Base-by-base conservation (phyloP, 164 flowering plant genomes). In the Umbellularia californica region DNA sequence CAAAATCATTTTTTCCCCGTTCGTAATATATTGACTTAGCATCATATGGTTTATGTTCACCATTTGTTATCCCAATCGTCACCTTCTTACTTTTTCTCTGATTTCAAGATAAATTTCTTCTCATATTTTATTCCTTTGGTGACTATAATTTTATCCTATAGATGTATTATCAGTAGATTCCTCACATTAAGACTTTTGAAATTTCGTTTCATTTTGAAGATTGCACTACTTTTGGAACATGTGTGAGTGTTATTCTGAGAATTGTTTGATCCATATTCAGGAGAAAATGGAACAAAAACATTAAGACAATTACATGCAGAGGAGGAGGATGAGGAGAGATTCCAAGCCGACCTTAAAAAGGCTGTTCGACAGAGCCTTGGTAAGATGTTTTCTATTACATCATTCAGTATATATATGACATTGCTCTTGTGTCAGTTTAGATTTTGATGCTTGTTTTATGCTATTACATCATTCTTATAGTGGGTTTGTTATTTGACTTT, bases 311-410 rank as follows among this genome's bases (percentile, higher is more conserved):
- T 84, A 70, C 90, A 82, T 73, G 89, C 82, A 7, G 97, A 92
- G 78, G 92, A 92, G 74, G 97, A 88, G 58, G 94, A 95, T 73
- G 98, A 95, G 76, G 93, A 95, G 83, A 90, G 95, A 74, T 95
- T 92, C 79, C 96, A 92, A 85, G 94, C 99, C 74, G 99, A 95
- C 79, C 90, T 95, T 65, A 79, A 89, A 83, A 85, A 80, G 79
- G 99, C 99, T 77, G 94, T 93, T 17, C 90, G 80, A 41, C 94
- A 92, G 81, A 95, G 99, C 78, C 95, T 95, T 72, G 99, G 99
- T 95, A 85, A 68, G 13, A 28, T 20, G 12, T 25, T 27, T 64
- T 11, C 69, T 27, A 30, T 13, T 27, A 3, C 69, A 17, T 66
- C 47, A 3, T 66, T 12, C 35, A 2, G 10, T 66, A 15, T 27